Base-by-base conservation (phyloP, 768 basidiomycete species). In the Peribolospora baueri region DNA sequence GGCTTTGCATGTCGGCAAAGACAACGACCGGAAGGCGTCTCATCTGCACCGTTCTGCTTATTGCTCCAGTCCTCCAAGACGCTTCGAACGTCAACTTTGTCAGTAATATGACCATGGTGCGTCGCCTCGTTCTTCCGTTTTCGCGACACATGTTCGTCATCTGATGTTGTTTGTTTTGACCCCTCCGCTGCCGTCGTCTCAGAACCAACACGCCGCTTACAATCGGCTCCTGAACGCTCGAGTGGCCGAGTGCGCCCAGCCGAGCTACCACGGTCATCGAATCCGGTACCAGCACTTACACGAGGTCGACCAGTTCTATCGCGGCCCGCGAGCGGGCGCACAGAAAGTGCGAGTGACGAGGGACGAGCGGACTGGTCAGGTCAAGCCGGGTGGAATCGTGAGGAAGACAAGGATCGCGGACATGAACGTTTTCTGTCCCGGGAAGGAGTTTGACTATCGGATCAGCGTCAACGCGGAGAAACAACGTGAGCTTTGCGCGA, bases 401-500 rank as follows among this genome's bases (percentile, higher is more conserved):
- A 74, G 75, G 60, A 97, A 98, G 68, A 70, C 80, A 11, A 74
- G 88, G 50, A 69, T 98, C 36, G 88, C 81, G 5, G 79, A 91
- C 67, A 69, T 98, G 63, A 84, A 98, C 66, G 73, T 98, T 38
- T 81, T 75, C 66, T 78, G 77, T 62, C 91, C 91, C 6, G 82
- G 82, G 64, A 71, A 79, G 36, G 65, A 71, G 1, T 85, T 82
- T 48, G 93, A 98, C 68, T 97, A 86, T 85, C 71, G 93, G 54
- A 73, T 98, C 5, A 88, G 84, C 59, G 85, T 97, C 5, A 95
- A 77, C 65, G 64, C 84, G n/a, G 91, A 98, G 74, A 73, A 82
- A 45, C 83, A 84, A 37, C 74, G 88, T 91, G 61, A 58, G 77
- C 72, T 54, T 39, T 10, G 46, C 45, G 9, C 5, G 7, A 49